phyloP scores from a whole-genome alignment of 192 early-diverging fungal species.

The Pilaira anomala region DNA sequence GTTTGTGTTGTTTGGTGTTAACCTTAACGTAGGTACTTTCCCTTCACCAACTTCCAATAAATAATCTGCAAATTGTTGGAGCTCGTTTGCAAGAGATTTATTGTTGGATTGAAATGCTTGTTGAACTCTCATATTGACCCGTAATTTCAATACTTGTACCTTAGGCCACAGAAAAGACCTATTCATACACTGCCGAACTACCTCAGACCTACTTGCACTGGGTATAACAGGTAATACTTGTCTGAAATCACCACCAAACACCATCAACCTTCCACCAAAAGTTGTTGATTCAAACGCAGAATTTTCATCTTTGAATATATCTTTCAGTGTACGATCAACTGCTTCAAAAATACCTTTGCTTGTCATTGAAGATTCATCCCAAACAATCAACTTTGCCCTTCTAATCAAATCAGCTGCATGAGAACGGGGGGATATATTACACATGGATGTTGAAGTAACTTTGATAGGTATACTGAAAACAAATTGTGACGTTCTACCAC shows the following conservation, averaged over 20 bases:
- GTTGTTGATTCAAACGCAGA: conserved; percentile 10
- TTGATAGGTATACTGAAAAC: too few species aligned
- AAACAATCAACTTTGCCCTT: conserved; percentile 31
- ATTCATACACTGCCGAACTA: conserved; percentile 27
- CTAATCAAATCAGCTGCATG: conserved; percentile 6
- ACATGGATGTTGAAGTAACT: conserved; percentile 2
- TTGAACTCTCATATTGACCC: conserved; percentile 19
- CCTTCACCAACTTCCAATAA: neutral
- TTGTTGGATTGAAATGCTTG: neutral
- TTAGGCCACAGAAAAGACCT: conserved; percentile 8
- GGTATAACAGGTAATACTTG: conserved; percentile 29
- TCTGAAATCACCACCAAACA: conserved; percentile 36
- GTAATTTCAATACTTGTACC: conserved; percentile 3
- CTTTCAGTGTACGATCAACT: conserved; percentile 15
- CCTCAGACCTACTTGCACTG: conserved; percentile 2
- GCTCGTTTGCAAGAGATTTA: neutral
- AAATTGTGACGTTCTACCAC: too few species aligned
- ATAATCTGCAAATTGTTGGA: neutral
- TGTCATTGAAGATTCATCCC: conserved; percentile 41
- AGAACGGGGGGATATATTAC: neutral
- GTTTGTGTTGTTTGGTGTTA: neutral
- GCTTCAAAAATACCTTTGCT: conserved; percentile 20
- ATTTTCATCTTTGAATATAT: conserved; percentile 10
- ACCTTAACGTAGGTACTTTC: too few species aligned
- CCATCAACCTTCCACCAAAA: conserved; percentile 30